Percentiles rank a stretch among this genome's conserved stretches.
Conservation (phyloP, 306 rosid species). For the Corylus heterophylla region DNA sequence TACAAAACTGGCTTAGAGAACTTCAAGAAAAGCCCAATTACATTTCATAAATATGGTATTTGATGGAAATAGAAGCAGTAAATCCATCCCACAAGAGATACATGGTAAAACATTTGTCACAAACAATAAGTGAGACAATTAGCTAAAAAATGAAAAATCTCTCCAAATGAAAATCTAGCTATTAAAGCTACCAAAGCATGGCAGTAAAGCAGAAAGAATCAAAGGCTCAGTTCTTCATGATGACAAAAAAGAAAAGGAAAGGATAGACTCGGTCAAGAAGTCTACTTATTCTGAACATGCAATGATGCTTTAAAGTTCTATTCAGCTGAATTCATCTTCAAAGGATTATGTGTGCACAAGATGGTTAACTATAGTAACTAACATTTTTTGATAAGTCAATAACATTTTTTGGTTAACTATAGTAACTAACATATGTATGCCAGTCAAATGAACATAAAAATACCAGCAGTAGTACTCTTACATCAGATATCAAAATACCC, state of each 20-base stretch:
- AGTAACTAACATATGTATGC: neutral
- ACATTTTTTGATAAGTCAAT: too few relatives aligned
- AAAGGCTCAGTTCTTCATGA: neutral
- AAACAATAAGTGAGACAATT: neutral
- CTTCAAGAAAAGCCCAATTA: neutral
- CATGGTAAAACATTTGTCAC: neutral
- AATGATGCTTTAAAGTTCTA: neutral
- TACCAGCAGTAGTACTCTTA: neutral
- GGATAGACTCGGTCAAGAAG: neutral
- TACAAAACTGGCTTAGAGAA: neutral
- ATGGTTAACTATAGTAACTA: neutral
- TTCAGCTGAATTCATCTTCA: neutral
- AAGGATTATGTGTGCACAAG: neutral
- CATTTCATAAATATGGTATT: neutral
- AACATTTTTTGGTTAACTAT: neutral
- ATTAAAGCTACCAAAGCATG: too few relatives aligned
- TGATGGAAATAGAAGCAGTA: neutral
- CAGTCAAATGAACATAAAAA: neutral
- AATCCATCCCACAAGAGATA: neutral
- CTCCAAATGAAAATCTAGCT: neutral
- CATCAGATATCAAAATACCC: neutral
- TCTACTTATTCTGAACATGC: neutral
- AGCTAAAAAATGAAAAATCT: neutral
- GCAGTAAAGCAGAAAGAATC: too few relatives aligned
- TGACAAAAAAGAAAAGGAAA: neutral